Evolutionary conservation across 108 stramenopile genomes (phyloP).

Genomic region (Cyclotella sp.): DNA sequence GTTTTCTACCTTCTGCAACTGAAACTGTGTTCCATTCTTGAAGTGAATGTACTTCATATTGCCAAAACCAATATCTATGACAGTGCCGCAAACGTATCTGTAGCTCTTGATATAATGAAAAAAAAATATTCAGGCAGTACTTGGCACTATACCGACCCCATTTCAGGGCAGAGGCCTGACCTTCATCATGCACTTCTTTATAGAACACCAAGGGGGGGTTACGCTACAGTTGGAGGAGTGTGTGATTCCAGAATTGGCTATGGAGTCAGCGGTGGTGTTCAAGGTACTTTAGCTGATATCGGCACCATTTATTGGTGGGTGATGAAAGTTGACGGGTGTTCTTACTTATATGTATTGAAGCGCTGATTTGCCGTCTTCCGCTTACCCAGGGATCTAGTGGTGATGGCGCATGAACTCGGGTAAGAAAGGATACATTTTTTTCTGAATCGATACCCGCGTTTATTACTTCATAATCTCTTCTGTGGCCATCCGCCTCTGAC

Average conservation of each 20-base stretch:
- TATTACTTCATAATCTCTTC: not conserved
- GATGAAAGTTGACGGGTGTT: not conserved
- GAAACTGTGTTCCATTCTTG: not conserved
- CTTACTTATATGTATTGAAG: too few species aligned
- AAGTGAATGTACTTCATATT: slow-evolving; percentile 4
- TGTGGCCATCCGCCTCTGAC: not conserved
- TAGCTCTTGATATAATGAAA: slow-evolving; percentile 15
- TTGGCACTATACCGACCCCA: slow-evolving; percentile 5
- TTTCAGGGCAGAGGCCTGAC: not conserved
- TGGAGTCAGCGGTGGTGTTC: slow-evolving; percentile 2
- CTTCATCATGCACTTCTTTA: slow-evolving; percentile 2
- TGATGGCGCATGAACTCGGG: slow-evolving; percentile 8
- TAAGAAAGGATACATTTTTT: not conserved
- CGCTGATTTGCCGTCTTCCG: not conserved
- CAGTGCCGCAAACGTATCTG: not conserved
- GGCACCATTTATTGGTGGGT: not conserved
- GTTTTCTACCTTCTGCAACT: not conserved
- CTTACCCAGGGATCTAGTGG: not conserved
- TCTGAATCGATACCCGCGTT: not conserved
- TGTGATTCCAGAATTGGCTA: not conserved
- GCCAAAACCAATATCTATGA: slow-evolving; percentile 19
- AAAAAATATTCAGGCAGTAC: not conserved
- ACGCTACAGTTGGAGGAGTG: not conserved
- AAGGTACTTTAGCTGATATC: not conserved
- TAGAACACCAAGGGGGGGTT: not conserved